phyloP scores from a whole-genome alignment of 495 filamentous ascomycete species.

The Recurvomyces mirabilis region DNA sequence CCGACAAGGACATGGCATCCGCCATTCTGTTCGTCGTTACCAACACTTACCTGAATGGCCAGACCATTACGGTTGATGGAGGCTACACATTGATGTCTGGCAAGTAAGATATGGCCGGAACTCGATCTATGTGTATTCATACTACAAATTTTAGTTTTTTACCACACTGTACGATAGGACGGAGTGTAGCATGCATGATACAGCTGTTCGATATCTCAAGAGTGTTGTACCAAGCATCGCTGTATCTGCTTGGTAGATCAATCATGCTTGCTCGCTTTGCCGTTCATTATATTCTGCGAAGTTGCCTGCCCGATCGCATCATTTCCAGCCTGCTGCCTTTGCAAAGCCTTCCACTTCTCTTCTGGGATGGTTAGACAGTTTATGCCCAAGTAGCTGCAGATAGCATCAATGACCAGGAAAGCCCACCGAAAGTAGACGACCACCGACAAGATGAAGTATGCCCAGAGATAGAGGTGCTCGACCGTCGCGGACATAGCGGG shows the following conservation, averaged over 20 bases:
- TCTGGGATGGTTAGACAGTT: slow-evolving; percentile 73
- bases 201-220: too few species aligned
- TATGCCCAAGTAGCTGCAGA: slow-evolving; percentile 85
- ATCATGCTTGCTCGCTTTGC: too few species aligned
- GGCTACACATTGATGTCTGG: slow-evolving; percentile 25
- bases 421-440: slow-evolving; percentile 89
- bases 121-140: too few species aligned
- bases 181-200: too few species aligned
- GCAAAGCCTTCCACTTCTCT: slow-evolving; percentile 16
- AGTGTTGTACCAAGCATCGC: too few species aligned
- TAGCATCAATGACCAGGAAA: slow-evolving; percentile 75
- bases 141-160: too few species aligned
- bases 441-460: slow-evolving; percentile 69
- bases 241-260: too few species aligned
- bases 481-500: slow-evolving; percentile 29
- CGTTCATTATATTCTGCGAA: too few species aligned
- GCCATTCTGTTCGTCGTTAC: slow-evolving; percentile 49
- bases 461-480: slow-evolving; percentile 72
- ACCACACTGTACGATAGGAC: too few species aligned
- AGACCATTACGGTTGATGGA: slow-evolving; percentile 41
- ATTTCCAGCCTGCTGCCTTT: slow-evolving; percentile 12
- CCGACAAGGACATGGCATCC: slow-evolving; percentile 64
- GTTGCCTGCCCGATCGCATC: too few species aligned
- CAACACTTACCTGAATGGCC: slow-evolving; percentile 64
- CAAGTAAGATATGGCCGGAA: too few species aligned